These are phyloP conservation scores for Daldinia eschscholtzii DNA, from an alignment of 2,329 filamentous ascomycete genomes.

Conservation along the genomic window DNA sequence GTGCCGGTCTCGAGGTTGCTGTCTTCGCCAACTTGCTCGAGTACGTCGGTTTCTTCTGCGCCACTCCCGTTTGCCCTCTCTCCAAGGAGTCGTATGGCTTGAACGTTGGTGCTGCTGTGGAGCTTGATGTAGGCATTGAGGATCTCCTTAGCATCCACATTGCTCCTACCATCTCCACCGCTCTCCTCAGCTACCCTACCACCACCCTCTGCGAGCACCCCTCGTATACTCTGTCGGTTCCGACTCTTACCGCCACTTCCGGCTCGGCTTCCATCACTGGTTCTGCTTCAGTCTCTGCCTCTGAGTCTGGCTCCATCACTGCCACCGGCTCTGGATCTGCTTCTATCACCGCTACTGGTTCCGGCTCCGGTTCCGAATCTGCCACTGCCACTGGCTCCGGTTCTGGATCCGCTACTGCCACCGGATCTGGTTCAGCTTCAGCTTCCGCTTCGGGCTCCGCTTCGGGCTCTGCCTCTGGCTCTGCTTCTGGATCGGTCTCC, in stretches of 20 bases:
- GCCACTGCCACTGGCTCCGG: slow-evolving; percentile 12
- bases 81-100: slow-evolving; percentile 55
- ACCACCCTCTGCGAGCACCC: slow-evolving; percentile 54
- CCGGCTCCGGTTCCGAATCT: slow-evolving; percentile 27
- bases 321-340: slow-evolving; percentile 17
- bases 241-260: slow-evolving; percentile 32
- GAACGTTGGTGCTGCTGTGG: slow-evolving; percentile 56
- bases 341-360: slow-evolving; percentile 8
- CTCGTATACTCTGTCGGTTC: slow-evolving; percentile 32
- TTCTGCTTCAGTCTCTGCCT: slow-evolving; percentile 14
- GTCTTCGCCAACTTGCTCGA: slow-evolving; percentile 68
- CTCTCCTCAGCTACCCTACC: slow-evolving; percentile 55
- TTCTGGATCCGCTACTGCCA: slow-evolving; percentile 24
- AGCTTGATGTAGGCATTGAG: slow-evolving; percentile 52
- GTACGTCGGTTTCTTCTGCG: slow-evolving; percentile 60
- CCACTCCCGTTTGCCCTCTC: slow-evolving; percentile 55
- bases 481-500: background rate
- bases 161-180: slow-evolving; percentile 58
- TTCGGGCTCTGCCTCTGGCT: background rate
- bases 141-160: slow-evolving; percentile 56
- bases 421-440: slow-evolving; percentile 13
- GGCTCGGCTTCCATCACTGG: background rate
- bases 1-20: slow-evolving; percentile 59
- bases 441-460: background rate
- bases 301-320: slow-evolving; percentile 19